A percentile compares a stretch with the other conserved stretches of the same genome.
phyloP scores from a whole-genome alignment of 768 basidiomycete genomes.

The Russula virescens region DNA sequence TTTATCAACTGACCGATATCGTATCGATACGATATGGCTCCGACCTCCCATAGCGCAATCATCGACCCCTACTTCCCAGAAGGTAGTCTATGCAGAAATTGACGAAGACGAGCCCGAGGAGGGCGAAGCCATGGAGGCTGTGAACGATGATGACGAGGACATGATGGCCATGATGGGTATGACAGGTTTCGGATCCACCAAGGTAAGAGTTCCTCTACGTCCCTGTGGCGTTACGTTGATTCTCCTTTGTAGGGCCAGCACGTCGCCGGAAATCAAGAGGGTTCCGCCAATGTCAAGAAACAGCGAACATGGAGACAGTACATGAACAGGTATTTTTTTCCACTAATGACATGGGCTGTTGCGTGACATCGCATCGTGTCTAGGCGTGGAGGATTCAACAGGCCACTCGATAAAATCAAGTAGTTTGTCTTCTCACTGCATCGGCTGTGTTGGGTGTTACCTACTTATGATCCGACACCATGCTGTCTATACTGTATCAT shows the following conservation, averaged over 20 bases:
- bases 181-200: conserved; percentile 80
- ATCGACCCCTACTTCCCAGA: neutral
- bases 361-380: neutral
- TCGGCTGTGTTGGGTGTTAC: too few species aligned
- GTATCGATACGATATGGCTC: neutral
- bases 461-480: too few species aligned
- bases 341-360: conserved; percentile 20
- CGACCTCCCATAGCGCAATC: conserved; percentile 1
- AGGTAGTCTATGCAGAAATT: conserved; percentile 5
- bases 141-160: conserved; percentile 64
- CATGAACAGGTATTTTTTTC: conserved; percentile 74
- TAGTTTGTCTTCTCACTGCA: conserved; percentile 29
- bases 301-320: conserved; percentile 94
- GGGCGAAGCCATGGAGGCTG: conserved; percentile 44
- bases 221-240: neutral
- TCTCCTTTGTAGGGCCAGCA: conserved; percentile 55
- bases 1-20: neutral
- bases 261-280: conserved; percentile 80
- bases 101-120: conserved; percentile 43
- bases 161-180: conserved; percentile 94
- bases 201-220: conserved; percentile 44
- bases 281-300: conserved; percentile 63
- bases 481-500: too few species aligned
- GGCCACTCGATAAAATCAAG: conserved; percentile 95
- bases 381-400: conserved; percentile 83